A percentile compares a stretch with the other conserved stretches of the same genome.
These are phyloP conservation scores for Neoboletus magnificus DNA, from an alignment of 768 basidiomycete species.

Conservation along the genomic window DNA sequence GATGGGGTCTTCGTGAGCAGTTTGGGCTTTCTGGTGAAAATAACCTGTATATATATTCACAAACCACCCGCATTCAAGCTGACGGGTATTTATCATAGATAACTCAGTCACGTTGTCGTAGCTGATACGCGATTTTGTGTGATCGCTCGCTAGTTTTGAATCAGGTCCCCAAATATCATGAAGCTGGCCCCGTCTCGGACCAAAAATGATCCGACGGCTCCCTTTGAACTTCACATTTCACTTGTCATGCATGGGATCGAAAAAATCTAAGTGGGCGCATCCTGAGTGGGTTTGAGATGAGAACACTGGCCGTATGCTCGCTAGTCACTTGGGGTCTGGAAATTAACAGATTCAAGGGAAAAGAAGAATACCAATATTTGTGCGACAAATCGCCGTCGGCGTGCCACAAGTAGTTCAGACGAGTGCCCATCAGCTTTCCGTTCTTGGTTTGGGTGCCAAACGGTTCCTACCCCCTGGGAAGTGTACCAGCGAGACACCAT, in stretches of 20 bases:
- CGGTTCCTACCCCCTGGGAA: conserved; percentile 42
- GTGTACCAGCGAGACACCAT: conserved; percentile 41
- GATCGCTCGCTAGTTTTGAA: background rate
- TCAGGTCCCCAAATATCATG: background rate
- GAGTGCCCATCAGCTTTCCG: conserved; percentile 54
- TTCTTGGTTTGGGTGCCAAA: conserved; percentile 44
- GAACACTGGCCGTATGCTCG: background rate
- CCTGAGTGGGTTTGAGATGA: background rate
- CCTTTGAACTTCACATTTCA: background rate
- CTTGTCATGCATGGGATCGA: background rate
- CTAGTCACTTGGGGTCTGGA: background rate
- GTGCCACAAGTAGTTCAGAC: background rate
- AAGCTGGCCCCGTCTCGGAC: background rate
- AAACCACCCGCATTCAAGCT: background rate
- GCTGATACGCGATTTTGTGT: background rate
- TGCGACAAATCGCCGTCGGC: background rate
- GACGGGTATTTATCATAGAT: background rate
- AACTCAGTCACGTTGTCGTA: background rate
- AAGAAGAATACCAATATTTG: background rate
- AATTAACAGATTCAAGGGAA: background rate
- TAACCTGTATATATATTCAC: background rate
- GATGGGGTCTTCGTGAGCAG: background rate
- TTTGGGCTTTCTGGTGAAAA: background rate
- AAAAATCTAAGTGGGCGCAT: background rate
- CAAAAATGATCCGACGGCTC: background rate